Evolutionary conservation across 805 yeast species (phyloP), one percentile per base, ranked within the genome.

Genomic region (Kluyveromyces nonfermentans): DNA sequence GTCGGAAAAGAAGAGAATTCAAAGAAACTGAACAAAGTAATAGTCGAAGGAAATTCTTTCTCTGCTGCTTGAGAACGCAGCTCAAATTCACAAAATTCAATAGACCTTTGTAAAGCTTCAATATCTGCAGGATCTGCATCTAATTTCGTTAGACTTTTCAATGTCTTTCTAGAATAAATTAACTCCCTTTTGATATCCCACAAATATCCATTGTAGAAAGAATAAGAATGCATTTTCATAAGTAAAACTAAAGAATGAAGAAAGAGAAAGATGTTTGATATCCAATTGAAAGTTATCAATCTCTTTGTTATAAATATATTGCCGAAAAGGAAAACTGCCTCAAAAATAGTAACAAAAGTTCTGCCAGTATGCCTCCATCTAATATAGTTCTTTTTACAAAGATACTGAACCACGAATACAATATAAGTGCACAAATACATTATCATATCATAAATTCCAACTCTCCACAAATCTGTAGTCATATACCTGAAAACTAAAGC

Each of bases 141-240:
- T n/a, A 57, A 50, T 19, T 60, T 56, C 6, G 67, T 65, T 34
- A 69, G 62, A 41, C 70, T 69, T 16, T 69, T 66, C 35, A 78
- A 52, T 39, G 71, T 71, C 2, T 47, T 54, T 44, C 65, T 65
- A 0, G 85, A 75, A 46, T 69, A 73, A 2, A 68, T 53, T 36
- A 82, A 64, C 55, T 85, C 90, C 14, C 67, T 62, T 18, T 60
- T 54, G 36, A 82, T 75, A 30, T 61, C 65, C 88, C 94, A 85
- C 46, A 93, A 66, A 59, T 90, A 87, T 0, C 97, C 98, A 57
- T 89, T 89, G 67, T 80, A 93, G 56, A 85, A 88, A 1, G 86
- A 86, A 60, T 81, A 93, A 1, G 97, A 88, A 62, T 93, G 97
- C 78, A 83, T 82, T 60, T 93, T 93, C 99, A 93, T 93, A 53